phyloP scores from a whole-genome alignment of 768 basidiomycete species.

The Cyclocybe cylindracea region DNA sequence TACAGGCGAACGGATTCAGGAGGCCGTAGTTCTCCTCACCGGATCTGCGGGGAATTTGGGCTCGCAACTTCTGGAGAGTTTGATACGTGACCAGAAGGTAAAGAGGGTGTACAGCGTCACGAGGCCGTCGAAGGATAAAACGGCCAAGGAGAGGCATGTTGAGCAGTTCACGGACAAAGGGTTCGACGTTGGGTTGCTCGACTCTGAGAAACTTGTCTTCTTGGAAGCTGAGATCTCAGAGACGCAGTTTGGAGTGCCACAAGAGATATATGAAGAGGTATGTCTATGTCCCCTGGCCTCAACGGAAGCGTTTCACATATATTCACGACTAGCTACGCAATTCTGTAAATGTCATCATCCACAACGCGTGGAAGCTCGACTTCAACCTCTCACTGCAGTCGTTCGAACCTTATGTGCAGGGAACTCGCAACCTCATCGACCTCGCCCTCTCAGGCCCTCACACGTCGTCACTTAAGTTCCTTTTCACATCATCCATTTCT shows the following conservation, averaged over 20 bases:
- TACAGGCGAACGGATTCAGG: background rate
- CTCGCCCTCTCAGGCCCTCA: slow-evolving; percentile 33
- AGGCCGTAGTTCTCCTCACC: slow-evolving; percentile 33
- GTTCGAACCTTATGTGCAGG: slow-evolving; percentile 42
- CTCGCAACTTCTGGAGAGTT: slow-evolving; percentile 31
- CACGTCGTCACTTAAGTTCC: slow-evolving; percentile 28
- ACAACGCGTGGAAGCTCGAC: slow-evolving; percentile 49
- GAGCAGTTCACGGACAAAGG: slow-evolving; percentile 32
- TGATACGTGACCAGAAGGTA: slow-evolving; percentile 25
- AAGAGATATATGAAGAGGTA: slow-evolving; percentile 30
- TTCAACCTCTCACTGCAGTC: slow-evolving; percentile 45
- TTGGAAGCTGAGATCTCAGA: slow-evolving; percentile 37
- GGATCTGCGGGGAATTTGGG: slow-evolving; percentile 46
- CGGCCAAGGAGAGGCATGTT: slow-evolving; percentile 22
- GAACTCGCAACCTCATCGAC: slow-evolving; percentile 40
- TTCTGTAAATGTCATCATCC: slow-evolving; percentile 38
- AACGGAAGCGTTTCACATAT: background rate
- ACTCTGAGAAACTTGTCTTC: slow-evolving; percentile 33
- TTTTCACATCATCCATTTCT: slow-evolving; percentile 40
- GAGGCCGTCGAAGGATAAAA: slow-evolving; percentile 17
- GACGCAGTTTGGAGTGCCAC: slow-evolving; percentile 27
- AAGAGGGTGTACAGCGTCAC: slow-evolving; percentile 35
- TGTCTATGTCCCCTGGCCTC: background rate
- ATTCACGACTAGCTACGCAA: slow-evolving; percentile 21
- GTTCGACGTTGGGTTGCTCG: slow-evolving; percentile 27